These are phyloP conservation scores for Lentithecium fluviatile DNA, from an alignment of 495 filamentous ascomycete species.

Conservation along the genomic window DNA sequence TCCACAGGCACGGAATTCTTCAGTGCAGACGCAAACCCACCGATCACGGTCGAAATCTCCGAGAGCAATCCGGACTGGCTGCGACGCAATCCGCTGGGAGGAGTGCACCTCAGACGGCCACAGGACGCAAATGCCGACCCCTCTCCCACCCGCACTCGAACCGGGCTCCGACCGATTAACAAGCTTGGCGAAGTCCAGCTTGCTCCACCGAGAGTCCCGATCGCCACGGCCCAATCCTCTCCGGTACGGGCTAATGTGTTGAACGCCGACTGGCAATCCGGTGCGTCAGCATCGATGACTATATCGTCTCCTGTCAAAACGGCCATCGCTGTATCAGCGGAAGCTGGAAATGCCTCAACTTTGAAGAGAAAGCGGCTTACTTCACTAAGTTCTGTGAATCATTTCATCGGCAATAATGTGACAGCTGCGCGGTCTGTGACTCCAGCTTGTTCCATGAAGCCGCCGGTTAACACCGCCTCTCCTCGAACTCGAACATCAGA, in stretches of 20 bases:
- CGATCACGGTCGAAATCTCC: neutral
- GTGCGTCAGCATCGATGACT: slow-evolving; percentile 14
- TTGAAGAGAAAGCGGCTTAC: too few species aligned
- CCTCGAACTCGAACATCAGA: too few species aligned
- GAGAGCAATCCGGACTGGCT: neutral
- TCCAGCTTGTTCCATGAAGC: too few species aligned
- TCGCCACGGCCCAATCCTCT: slow-evolving; percentile 4
- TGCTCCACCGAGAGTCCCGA: neutral
- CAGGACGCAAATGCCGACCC: neutral
- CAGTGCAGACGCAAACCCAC: neutral
- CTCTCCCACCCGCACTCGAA: slow-evolving; percentile 4
- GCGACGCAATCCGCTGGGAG: neutral
- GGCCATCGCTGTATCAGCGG: too few species aligned
- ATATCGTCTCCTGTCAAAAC: neutral
- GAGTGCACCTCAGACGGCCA: neutral
- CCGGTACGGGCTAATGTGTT: neutral
- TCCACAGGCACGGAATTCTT: slow-evolving; percentile 13
- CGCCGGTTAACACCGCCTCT: too few species aligned
- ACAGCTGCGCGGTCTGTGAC: too few species aligned
- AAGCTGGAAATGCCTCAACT: too few species aligned
- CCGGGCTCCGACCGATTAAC: neutral
- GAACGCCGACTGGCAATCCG: neutral
- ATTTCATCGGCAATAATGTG: neutral
- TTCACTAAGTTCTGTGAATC: too few species aligned
- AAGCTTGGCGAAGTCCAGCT: neutral